Evolutionary conservation across 2,329 filamentous ascomycete species (phyloP).

Genomic region (Penicillium thymicola): DNA sequence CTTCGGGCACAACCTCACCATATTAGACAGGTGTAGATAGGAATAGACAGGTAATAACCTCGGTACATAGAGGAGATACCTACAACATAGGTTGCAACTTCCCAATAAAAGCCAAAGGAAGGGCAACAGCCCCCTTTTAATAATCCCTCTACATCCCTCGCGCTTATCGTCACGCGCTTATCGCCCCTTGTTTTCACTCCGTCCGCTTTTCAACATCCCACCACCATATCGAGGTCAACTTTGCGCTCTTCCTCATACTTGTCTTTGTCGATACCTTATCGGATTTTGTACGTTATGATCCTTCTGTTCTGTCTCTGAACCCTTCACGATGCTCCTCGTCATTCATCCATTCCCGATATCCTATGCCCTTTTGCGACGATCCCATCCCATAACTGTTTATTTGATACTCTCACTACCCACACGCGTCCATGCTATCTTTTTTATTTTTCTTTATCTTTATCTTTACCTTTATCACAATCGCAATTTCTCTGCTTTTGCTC

Average conservation of each 20-base stretch:
- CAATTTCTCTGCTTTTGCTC: neutral
- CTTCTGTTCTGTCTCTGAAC: neutral
- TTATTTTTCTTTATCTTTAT: too few relatives aligned
- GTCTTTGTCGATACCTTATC: neutral
- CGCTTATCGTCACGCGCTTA: conserved; percentile 28
- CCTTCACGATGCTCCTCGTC: neutral
- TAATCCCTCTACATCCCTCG: conserved; percentile 9
- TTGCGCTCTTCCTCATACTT: conserved; percentile 1
- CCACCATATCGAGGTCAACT: conserved; percentile 14
- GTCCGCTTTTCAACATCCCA: conserved; percentile 26
- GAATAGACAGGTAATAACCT: neutral
- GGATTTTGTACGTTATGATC: neutral
- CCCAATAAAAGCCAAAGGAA: neutral
- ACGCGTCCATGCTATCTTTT: neutral
- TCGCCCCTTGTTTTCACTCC: conserved; percentile 25
- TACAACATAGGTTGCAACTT: too few relatives aligned
- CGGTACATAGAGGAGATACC: neutral
- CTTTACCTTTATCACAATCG: neutral
- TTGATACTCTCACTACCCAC: neutral
- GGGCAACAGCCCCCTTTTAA: neutral
- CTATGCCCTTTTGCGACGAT: neutral
- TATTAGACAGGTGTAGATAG: neutral
- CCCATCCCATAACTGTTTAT: neutral
- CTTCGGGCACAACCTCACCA: conserved; percentile 11
- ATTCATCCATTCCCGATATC: neutral